Conservation (phyloP, 495 filamentous ascomycete genomes). For the Lasiosphaeria miniovina region DNA sequence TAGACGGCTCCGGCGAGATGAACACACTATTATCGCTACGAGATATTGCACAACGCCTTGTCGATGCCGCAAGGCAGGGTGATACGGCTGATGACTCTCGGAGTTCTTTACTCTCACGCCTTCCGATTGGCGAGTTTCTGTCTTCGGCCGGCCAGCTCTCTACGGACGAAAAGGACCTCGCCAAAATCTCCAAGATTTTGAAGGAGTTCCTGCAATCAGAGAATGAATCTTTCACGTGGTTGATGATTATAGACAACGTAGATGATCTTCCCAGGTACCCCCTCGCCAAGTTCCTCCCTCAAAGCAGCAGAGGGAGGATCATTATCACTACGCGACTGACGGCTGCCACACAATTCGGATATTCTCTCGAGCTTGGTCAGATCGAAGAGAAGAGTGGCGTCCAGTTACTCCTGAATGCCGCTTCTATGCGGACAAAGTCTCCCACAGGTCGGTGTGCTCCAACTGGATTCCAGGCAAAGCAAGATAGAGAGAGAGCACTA, state of each 20-base stretch:
- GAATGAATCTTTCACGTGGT: conserved; percentile 4
- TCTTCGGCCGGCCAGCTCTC: neutral
- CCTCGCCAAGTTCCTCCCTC: neutral
- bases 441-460: neutral
- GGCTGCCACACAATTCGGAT: neutral
- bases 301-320: conserved; percentile 1
- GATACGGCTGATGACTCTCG: neutral
- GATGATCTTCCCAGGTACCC: conserved; percentile 1
- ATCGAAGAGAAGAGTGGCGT: conserved; percentile 1
- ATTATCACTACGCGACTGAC: conserved; percentile 3
- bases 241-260: conserved; percentile 1
- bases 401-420: conserved; percentile 1
- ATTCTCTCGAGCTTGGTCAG: neutral
- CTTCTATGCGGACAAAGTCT: neutral
- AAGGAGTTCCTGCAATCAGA: neutral
- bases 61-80: neutral
- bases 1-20: neutral
- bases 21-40: neutral
- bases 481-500: neutral
- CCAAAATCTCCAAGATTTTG: conserved; percentile 1
- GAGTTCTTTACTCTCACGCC: neutral
- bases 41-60: neutral
- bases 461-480: neutral
- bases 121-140: conserved; percentile 1
- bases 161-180: neutral